Evolutionary conservation across 805 yeast genomes (phyloP), one percentile per base, ranked within the genome.

Genomic region (Kockiozyma suomiensis): DNA sequence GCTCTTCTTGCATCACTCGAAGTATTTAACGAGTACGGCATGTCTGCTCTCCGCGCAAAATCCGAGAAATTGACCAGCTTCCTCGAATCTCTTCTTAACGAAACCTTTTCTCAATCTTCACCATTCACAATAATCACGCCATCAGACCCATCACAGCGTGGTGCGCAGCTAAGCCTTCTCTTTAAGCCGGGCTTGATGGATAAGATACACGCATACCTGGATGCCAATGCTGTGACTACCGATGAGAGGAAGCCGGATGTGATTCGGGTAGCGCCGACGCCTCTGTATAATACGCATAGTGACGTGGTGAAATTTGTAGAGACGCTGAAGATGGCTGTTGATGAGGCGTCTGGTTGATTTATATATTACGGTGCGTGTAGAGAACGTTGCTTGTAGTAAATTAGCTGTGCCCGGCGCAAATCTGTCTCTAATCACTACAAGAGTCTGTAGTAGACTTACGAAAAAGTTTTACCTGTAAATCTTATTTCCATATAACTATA

Each of bases 211-310:
- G 66, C 70, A 1, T 75, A 77, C 60, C 70, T 92, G 62, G 76
- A 76, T 35, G 69, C 77, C 10, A 65, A 73, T 4, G 97, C 90
- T 2, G 83, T 90, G 1, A 82, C 92, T 25, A 87, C 90, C 58
- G 98, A 92, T 72, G 97, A 92, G 70, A 80, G 98, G 70, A 80
- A 90, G 70, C 97, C 97, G 0, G 85, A 85, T 70, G 97, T 91
- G n/a, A 84, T 93, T 41, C 78, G 97, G 59, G 70, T 92, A n/a
- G 93, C 96, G 0, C 97, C 98, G 6, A 78, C 82, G 2, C 94
- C 97, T 0, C 77, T 90, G 49, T 92, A 92, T 76, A 92, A 90
- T 69, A 83, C 88, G 1, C 88, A 88, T 66, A 74, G 70, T 45
- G 96, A 92, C 62, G 84, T 88, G 13, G 75, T 69, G 37, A 56